phyloP scores from a whole-genome alignment of 2,329 filamentous ascomycete species.

The Penicillium sp. region DNA sequence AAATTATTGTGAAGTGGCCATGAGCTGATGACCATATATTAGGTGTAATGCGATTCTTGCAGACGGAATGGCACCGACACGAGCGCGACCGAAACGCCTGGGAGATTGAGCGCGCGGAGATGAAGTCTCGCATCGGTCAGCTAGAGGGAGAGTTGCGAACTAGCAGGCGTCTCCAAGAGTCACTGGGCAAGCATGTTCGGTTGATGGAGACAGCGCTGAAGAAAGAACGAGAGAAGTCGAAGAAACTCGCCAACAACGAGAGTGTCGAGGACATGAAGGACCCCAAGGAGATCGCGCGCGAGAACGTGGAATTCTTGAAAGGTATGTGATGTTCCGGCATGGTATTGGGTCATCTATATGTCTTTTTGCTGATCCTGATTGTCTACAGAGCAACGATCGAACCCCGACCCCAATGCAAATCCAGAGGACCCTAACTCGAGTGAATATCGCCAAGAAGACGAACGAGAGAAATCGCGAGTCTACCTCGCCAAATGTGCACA shows the following conservation, averaged over 20 bases:
- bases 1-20: neutral
- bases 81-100: constrained; percentile 96
- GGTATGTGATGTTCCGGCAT: constrained; percentile 25
- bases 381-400: constrained; percentile 44
- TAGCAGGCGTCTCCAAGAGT: constrained; percentile 83
- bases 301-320: constrained; percentile 43
- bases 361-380: constrained; percentile 1
- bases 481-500: constrained; percentile 67
- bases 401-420: constrained; percentile 53
- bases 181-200: constrained; percentile 82
- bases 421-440: constrained; percentile 37
- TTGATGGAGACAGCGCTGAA: constrained; percentile 87
- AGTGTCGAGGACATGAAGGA: constrained; percentile 51
- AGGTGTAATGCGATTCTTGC: constrained; percentile 99
- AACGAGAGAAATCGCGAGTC: constrained; percentile 62
- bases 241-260: constrained; percentile 50
- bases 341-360: neutral
- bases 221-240: constrained; percentile 73
- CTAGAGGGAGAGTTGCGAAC: constrained; percentile 87
- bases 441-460: constrained; percentile 53
- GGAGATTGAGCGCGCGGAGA: constrained; percentile 98
- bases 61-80: constrained; percentile 98
- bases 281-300: constrained; percentile 47
- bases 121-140: constrained; percentile 95
- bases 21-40: constrained; percentile 1